A percentile compares a stretch with the other conserved stretches of the same genome.
These are phyloP conservation scores for Pachysandra terminalis DNA, from an alignment of 164 flowering plant genomes.

Conservation along the genomic window DNA sequence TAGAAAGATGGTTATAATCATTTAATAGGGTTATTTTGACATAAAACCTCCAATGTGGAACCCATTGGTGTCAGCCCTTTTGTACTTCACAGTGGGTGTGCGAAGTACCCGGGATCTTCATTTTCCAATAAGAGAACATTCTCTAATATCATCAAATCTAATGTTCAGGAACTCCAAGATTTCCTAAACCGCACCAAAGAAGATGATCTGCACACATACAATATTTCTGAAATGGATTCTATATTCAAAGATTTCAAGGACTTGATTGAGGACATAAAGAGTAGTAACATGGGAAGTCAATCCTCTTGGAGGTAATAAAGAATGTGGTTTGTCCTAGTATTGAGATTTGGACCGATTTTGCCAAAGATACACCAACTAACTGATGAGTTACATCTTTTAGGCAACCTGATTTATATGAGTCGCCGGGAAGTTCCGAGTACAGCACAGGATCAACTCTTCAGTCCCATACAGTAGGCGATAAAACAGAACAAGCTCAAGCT, in stretches of 20 bases:
- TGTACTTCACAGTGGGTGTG: not conserved
- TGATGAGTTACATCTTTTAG: constrained; percentile 32
- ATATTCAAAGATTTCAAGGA: constrained; percentile 58
- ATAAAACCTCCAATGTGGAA: not conserved
- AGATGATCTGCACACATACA: constrained; percentile 28
- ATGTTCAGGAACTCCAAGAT: constrained; percentile 76
- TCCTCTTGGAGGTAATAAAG: constrained; percentile 61
- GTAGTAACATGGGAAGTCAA: constrained; percentile 43
- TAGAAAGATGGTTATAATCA: not conserved
- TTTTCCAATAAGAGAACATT: not conserved
- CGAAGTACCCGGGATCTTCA: not conserved
- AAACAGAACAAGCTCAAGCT: constrained; percentile 35
- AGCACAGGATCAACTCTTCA: constrained; percentile 75
- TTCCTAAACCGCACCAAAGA: constrained; percentile 60
- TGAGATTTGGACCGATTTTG: not conserved
- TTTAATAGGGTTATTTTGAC: not conserved
- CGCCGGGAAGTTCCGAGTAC: constrained; percentile 81
- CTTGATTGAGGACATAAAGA: constrained; percentile 57
- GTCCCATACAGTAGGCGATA: constrained; percentile 37
- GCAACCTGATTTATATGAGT: constrained; percentile 63
- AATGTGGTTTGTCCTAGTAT: not conserved
- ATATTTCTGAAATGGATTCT: constrained; percentile 48
- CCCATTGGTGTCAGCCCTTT: not conserved
- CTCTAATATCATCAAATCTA: constrained; percentile 4
- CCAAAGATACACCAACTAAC: constrained; percentile 4